Base-by-base conservation (phyloP, 23 red algal genomes). In the Chondrus crispus region DNA sequence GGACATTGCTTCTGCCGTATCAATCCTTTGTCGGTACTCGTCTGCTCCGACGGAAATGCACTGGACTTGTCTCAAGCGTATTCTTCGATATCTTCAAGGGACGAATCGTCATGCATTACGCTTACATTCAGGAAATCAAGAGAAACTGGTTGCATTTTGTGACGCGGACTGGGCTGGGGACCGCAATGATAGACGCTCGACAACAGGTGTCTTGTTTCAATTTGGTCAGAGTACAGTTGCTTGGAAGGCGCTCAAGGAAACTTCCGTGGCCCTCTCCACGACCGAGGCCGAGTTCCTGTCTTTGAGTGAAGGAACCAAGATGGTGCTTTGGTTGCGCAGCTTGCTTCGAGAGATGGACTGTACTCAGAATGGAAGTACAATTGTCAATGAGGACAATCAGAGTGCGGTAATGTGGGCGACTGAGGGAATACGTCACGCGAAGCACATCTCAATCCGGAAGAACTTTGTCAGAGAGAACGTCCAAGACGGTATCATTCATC, bases 151-250 rank as follows among this genome's bases (percentile, higher is more conserved):
- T 38, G 72, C 42, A 28, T 77, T 48, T 37, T 46, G 13, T 26
- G 72, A 80, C 46, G 24, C 87, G 20, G 69, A 91, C 63, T 91
- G 75, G 73, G 87, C 87, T 42, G 70, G 68, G 28, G 74, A 81
- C 47, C 39, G 43, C 41, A 50, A 18, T 2, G 75, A 62, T 55
- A 10, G 87, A 68, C 53, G 58, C 6, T 91, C 87, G 13, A 91
- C 87, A 3, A 46, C 71, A 44, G 70, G 87, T 26, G 55, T 49
- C 40, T 42, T 14, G 16, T 24, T 91, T 9, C 24, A 57, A 18
- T 55, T 84, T 24, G 3, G 63, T 35, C 58, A 39, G 46, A 74
- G 29, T 50, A 37, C 53, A 19, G 70, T 91, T 20, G 5, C 41
- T 32, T 91, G 85, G 87, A 66, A 68, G 62, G 44, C 48, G 30